Evolutionary conservation across 441 rosid species (phyloP), one percentile per base, ranked within the genome.

Genomic region (Euphorbia celastroides): DNA sequence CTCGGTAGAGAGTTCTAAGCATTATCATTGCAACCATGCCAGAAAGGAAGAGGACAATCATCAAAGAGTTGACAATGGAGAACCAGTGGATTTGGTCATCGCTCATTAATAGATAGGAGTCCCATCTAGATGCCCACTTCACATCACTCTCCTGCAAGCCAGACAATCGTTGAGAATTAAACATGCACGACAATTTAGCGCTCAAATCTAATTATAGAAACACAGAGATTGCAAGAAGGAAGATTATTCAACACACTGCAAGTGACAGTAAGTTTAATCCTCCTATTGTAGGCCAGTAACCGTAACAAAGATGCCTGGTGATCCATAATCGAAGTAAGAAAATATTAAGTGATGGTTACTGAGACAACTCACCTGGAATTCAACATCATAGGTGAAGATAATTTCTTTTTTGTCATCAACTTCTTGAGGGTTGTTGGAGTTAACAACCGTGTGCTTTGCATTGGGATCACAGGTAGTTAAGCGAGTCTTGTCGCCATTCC

Each of bases 111-210:
- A 92, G 94, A 74, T 89, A 92, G 54, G 97, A 85, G 83, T 92
- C 98, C 96, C 98, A 92, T 77, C 98, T 86, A 63, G 96, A 92
- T 25, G 96, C 98, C 98, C 98, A 89, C 87, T 92, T 92, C 75
- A 92, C 92, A 66, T 89, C 88, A 58, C 96, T 89, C 69, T 87
- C 94, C 94, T 92, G 84, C 41, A 78, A 69, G 19, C 67, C 57
- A 16, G 41, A 65, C 54, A 67, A 60, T 32, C n/a, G 69, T 73
- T 41, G 51, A 57, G 28, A 65, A 26, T 57, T 56, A 41, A 38
- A 50, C 34, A 16, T 13, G 57, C 60, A 59, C 10, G 2, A 44
- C 26, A 60, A 56, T 25, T 57, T 13, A 20, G 17, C 57, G 64
- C 63, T 44, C 20, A 20, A 31, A 30, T 5, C 36, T 26, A 30